These are phyloP conservation scores for Penicillium sp. DNA, from an alignment of 2,329 filamentous ascomycete species.

Conservation along the genomic window DNA sequence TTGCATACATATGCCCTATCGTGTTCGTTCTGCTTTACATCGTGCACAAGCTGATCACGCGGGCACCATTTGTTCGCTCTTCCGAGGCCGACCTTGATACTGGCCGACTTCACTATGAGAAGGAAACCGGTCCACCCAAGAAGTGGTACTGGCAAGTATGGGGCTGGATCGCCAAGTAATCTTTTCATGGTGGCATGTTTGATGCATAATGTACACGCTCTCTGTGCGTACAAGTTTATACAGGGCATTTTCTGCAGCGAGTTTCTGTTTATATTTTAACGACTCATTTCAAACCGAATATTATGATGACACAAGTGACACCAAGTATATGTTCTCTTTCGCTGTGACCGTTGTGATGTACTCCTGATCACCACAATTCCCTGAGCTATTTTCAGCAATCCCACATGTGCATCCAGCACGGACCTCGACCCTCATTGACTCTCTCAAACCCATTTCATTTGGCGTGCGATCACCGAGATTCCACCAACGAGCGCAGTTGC, in stretches of 20 bases:
- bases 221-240: background rate
- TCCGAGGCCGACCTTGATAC: conserved; percentile 46
- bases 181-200: background rate
- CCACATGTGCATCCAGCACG: background rate
- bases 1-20: conserved; percentile 64
- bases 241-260: background rate
- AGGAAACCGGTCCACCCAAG: conserved; percentile 29
- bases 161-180: conserved; percentile 22
- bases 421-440: background rate
- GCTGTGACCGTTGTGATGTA: background rate
- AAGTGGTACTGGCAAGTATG: conserved; percentile 28
- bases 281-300: background rate
- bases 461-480: conserved; percentile 13
- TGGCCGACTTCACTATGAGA: conserved; percentile 36
- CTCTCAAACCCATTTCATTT: conserved; percentile 14
- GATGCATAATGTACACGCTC: background rate
- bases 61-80: conserved; percentile 35
- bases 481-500: conserved; percentile 19
- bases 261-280: background rate
- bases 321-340: background rate
- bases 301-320: background rate
- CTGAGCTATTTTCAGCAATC: background rate
- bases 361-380: background rate
- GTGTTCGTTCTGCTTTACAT: conserved; percentile 59
- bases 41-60: conserved; percentile 56